Percentiles rank a stretch among this genome's conserved stretches.
These are phyloP conservation scores for Aciculosporium take DNA, from an alignment of 2,329 filamentous ascomycete species.

Conservation along the genomic window DNA sequence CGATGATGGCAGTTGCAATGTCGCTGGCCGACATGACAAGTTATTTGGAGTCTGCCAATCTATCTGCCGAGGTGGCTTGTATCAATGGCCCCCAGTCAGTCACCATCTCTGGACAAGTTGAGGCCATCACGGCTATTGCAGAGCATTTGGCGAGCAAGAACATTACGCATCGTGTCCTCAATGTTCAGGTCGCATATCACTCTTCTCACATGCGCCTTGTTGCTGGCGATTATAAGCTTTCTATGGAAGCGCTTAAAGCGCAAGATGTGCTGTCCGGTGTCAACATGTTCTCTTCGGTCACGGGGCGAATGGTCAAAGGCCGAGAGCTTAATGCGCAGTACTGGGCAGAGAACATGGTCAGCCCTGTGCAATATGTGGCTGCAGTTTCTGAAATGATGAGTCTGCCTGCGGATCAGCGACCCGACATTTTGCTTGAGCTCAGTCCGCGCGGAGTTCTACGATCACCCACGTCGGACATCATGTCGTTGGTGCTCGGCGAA, in stretches of 20 bases:
- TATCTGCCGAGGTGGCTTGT: slow-evolving; percentile 25
- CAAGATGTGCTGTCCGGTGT: slow-evolving; percentile 8
- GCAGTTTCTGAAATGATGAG: slow-evolving; percentile 24
- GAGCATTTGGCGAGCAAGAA: slow-evolving; percentile 17
- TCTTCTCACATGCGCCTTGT: slow-evolving; percentile 29
- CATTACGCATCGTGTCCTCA: slow-evolving; percentile 22
- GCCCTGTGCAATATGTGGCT: slow-evolving; percentile 28
- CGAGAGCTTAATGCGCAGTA: slow-evolving; percentile 22
- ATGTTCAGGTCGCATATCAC: slow-evolving; percentile 29
- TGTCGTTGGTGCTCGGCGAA: slow-evolving; percentile 9
- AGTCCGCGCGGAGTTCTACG: slow-evolving; percentile 24
- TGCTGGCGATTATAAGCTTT: slow-evolving; percentile 20
- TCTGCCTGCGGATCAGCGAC: slow-evolving; percentile 13
- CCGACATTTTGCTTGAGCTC: slow-evolving; percentile 26
- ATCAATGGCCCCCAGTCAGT: slow-evolving; percentile 29
- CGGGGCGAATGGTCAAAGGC: slow-evolving; percentile 14
- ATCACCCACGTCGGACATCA: slow-evolving; percentile 23
- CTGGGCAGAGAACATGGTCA: slow-evolving; percentile 32
- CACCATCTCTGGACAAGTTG: slow-evolving; percentile 27
- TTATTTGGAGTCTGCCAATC: slow-evolving; percentile 13
- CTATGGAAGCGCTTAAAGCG: slow-evolving; percentile 13
- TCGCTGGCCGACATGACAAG: slow-evolving; percentile 13
- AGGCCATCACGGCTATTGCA: slow-evolving; percentile 18
- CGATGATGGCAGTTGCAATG: slow-evolving; percentile 28
- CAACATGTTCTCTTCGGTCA: slow-evolving; percentile 29